Conservation (phyloP, 2,329 filamentous ascomycete genomes). For the Ascochyta viciae-villosae region DNA sequence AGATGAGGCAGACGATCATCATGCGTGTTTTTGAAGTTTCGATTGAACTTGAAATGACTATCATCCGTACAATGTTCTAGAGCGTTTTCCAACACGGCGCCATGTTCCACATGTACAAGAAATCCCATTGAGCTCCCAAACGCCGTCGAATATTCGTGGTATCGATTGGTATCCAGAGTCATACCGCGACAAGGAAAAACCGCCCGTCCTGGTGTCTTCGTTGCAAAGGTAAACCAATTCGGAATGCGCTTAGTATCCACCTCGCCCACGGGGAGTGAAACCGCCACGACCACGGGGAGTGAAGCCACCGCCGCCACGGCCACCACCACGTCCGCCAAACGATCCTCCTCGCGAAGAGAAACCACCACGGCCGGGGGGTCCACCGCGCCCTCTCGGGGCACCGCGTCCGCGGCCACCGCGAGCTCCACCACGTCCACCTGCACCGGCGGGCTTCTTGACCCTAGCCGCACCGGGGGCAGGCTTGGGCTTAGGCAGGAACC, state of each 20-base stretch:
- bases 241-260: slow-evolving; percentile 37
- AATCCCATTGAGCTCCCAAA: slow-evolving; percentile 39
- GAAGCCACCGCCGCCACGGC: slow-evolving; percentile 41
- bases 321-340: slow-evolving; percentile 51
- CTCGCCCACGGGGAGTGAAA: slow-evolving; percentile 39
- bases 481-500: slow-evolving; percentile 96
- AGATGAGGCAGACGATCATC: too few species aligned
- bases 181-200: slow-evolving; percentile 26
- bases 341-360: slow-evolving; percentile 49
- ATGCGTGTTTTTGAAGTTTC: slow-evolving; percentile 15
- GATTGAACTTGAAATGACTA: slow-evolving; percentile 20
- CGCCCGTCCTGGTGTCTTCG: slow-evolving; percentile 21
- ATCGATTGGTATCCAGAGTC: slow-evolving; percentile 36
- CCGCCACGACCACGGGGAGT: slow-evolving; percentile 37
- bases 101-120: slow-evolving; percentile 35
- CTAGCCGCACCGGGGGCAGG: slow-evolving; percentile 70
- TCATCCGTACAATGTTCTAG: slow-evolving; percentile 17
- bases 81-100: slow-evolving; percentile 31
- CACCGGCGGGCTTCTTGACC: slow-evolving; percentile 73
- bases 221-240: slow-evolving; percentile 14
- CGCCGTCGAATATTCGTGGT: slow-evolving; percentile 45
- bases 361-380: slow-evolving; percentile 48
- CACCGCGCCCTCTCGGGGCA: slow-evolving; percentile 57
- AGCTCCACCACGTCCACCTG: slow-evolving; percentile 61
- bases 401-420: slow-evolving; percentile 54